These are phyloP conservation scores for Osmozyma mogii DNA, from an alignment of 805 yeast species.

Conservation along the genomic window DNA sequence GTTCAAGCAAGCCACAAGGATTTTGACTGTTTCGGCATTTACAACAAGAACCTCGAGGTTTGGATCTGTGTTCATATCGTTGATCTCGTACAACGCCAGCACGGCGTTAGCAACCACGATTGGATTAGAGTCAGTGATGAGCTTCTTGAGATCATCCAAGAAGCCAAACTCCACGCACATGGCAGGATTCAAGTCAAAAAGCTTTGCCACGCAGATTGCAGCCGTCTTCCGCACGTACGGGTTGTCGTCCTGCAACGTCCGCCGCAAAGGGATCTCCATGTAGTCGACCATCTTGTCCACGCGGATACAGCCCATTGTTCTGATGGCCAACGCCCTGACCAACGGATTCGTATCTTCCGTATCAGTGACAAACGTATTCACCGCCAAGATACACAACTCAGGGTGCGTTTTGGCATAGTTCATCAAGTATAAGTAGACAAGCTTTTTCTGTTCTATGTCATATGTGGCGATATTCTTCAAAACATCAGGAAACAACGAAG, in stretches of 20 bases:
- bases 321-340: conserved; percentile 89
- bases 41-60: conserved; percentile 28
- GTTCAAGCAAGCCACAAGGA: conserved; percentile 74
- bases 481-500: conserved; percentile 90
- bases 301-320: conserved; percentile 98
- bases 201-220: conserved; percentile 92
- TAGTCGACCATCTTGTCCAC: conserved; percentile 95
- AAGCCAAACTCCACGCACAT: conserved; percentile 86
- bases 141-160: conserved; percentile 51
- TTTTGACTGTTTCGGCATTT: conserved; percentile 39
- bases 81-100: conserved; percentile 77
- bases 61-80: conserved; percentile 52
- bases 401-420: conserved; percentile 96
- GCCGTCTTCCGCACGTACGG: conserved; percentile 98
- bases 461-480: conserved; percentile 94
- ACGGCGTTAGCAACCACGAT: conserved; percentile 97
- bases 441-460: conserved; percentile 92
- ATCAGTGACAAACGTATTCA: conserved; percentile 91
- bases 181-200: conserved; percentile 76
- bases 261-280: conserved; percentile 79
- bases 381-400: conserved; percentile 90
- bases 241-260: conserved; percentile 84
- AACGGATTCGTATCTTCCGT: conserved; percentile 95
- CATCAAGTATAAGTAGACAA: conserved; percentile 91
- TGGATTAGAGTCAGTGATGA: conserved; percentile 84